Evolutionary conservation across 768 basidiomycete genomes (phyloP).

Genomic region (Lactifluus pinguis): DNA sequence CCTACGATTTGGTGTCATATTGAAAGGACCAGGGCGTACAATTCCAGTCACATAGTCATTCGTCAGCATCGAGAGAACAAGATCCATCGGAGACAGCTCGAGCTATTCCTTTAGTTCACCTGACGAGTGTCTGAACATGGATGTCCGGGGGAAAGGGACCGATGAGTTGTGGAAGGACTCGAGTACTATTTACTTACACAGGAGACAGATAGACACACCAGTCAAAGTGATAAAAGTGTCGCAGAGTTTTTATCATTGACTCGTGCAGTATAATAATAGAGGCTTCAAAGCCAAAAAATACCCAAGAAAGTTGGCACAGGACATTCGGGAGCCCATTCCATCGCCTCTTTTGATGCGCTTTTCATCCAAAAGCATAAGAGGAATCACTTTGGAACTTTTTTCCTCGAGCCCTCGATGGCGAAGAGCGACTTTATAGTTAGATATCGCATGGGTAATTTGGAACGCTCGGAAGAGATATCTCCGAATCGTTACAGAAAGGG

Average conservation of each 20-base stretch:
- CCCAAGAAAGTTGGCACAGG: conserved; percentile 65
- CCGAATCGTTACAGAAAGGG: too few relatives aligned
- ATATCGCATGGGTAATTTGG: too few relatives aligned
- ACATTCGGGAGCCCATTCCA: conserved; percentile 87
- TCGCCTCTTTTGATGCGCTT: conserved; percentile 75
- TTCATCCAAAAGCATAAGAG: conserved; percentile 96
- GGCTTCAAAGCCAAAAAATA: conserved; percentile 72
- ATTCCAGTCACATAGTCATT: too few relatives aligned
- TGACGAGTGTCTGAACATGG: too few relatives aligned
- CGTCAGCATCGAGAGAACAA: too few relatives aligned
- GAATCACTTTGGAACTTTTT: conserved; percentile 32
- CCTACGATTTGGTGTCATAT: not conserved
- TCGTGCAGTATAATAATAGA: conserved; percentile 59
- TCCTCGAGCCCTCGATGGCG: too few relatives aligned
- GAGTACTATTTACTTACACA: conserved; percentile 38
- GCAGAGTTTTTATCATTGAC: conserved; percentile 95
- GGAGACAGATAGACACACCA: conserved; percentile 84
- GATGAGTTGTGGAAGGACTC: too few relatives aligned
- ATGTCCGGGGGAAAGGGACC: too few relatives aligned
- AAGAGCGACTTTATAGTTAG: too few relatives aligned
- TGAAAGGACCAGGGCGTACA: not conserved
- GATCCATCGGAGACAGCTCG: too few relatives aligned
- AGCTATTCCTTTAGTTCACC: too few relatives aligned
- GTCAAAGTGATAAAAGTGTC: conserved; percentile 80
- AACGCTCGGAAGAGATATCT: too few relatives aligned